Percentiles rank a stretch among this genome's conserved stretches.
Conservation (phyloP, 148 eudicot genomes). For the Pouteria glomerata region DNA sequence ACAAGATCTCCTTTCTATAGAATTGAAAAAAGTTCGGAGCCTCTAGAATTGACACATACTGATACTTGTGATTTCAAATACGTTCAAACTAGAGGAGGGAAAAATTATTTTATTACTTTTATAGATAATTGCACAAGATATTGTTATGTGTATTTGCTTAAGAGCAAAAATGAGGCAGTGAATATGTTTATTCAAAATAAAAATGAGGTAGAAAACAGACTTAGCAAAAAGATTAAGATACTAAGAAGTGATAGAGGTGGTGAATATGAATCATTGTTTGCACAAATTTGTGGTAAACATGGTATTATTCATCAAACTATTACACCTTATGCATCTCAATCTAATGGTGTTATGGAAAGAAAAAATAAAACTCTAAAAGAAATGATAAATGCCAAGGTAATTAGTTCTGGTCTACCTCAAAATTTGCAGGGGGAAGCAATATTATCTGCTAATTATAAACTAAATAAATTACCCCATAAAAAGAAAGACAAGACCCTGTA, state of each 20-base stretch:
- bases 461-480: not conserved
- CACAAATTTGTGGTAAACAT: not conserved
- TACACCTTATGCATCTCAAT: not conserved
- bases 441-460: not conserved
- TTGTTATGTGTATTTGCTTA: constrained; percentile 1
- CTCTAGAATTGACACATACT: not conserved
- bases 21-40: not conserved
- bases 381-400: constrained; percentile 4
- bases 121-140: constrained; percentile 4
- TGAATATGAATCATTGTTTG: not conserved
- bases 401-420: not conserved
- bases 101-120: constrained; percentile 6
- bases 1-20: not conserved
- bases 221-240: not conserved
- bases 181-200: not conserved
- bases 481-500: not conserved
- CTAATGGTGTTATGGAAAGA: not conserved
- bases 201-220: not conserved
- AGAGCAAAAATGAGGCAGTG: not conserved
- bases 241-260: too few relatives aligned
- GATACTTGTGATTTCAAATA: constrained; percentile 2
- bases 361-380: not conserved
- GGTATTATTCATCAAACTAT: constrained; percentile 4
- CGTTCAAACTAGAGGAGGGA: constrained; percentile 6
- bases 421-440: not conserved